Conservation (phyloP, 306 rosid species). For the Vigna angularis region DNA sequence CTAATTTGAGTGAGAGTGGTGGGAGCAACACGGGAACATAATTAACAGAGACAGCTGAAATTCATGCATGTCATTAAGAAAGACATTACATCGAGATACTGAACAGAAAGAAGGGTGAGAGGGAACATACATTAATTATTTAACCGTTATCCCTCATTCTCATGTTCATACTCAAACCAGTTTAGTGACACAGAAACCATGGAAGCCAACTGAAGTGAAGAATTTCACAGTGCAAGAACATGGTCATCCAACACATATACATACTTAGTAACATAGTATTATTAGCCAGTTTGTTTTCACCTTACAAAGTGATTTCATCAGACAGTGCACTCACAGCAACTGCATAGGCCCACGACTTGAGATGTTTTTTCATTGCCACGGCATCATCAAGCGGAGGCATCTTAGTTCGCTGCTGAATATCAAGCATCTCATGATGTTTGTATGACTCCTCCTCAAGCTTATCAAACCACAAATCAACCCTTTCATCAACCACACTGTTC, state of each 20-base stretch:
- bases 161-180: not conserved
- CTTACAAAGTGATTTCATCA: conserved; percentile 38
- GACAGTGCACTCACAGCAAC: conserved; percentile 78
- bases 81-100: not conserved
- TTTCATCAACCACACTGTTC: conserved; percentile 42
- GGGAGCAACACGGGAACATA: not conserved
- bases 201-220: not conserved
- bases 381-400: conserved; percentile 60
- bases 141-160: not conserved
- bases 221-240: not conserved
- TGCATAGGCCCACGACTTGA: conserved; percentile 79
- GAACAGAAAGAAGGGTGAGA: not conserved
- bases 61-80: not conserved
- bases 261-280: no score
- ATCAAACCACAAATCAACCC: conserved; percentile 35
- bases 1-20: not conserved
- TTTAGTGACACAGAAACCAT: no score
- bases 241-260: not conserved
- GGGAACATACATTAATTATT: not conserved
- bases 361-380: conserved; percentile 74
- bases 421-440: not conserved
- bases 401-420: not conserved
- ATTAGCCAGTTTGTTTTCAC: not conserved
- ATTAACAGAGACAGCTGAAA: not conserved
- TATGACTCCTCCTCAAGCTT: not conserved